Conservation (phyloP, 2,329 filamentous ascomycete genomes). For the Diaporthe vexans region DNA sequence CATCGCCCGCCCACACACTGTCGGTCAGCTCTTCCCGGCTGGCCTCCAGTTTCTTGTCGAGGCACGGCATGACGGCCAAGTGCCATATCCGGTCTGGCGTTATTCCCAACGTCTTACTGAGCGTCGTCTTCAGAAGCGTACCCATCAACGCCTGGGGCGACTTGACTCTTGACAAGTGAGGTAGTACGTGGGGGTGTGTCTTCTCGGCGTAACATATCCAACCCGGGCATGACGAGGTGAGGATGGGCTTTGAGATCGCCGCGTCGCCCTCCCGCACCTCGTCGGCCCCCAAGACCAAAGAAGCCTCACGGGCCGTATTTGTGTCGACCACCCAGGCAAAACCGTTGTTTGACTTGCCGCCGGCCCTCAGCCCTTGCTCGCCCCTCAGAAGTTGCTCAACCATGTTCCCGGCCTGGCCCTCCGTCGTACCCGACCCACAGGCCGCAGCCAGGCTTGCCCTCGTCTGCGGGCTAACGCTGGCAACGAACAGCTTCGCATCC, state of each 20-base stretch:
- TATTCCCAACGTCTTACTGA: constrained; percentile 80
- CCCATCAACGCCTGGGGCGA: constrained; percentile 94
- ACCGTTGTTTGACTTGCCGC: constrained; percentile 79
- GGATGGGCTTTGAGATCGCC: constrained; percentile 67
- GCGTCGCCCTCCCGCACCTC: constrained; percentile 69
- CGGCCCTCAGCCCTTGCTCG: constrained; percentile 74
- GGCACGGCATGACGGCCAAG: constrained; percentile 96
- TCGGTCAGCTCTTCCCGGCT: constrained; percentile 93
- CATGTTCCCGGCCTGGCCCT: constrained; percentile 83
- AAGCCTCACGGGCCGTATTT: constrained; percentile 84
- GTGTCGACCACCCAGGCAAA: constrained; percentile 95
- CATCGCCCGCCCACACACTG: constrained; percentile 74
- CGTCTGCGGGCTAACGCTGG: constrained; percentile 92
- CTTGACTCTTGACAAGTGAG: constrained; percentile 91
- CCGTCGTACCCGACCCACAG: constrained; percentile 78
- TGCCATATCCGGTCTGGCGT: constrained; percentile 90
- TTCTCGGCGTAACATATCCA: constrained; percentile 99
- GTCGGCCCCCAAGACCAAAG: constrained; percentile 83
- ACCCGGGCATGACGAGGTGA: constrained; percentile 93
- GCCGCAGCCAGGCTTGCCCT: constrained; percentile 90
- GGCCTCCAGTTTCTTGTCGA: constrained; percentile 98
- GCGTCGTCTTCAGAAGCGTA: constrained; percentile 87
- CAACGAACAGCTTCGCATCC: constrained; percentile 85
- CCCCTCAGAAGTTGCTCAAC: constrained; percentile 84
- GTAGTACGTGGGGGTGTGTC: constrained; percentile 93